These are phyloP conservation scores for Exophiala spinifera DNA, from an alignment of 2,329 filamentous ascomycete genomes.

Conservation along the genomic window DNA sequence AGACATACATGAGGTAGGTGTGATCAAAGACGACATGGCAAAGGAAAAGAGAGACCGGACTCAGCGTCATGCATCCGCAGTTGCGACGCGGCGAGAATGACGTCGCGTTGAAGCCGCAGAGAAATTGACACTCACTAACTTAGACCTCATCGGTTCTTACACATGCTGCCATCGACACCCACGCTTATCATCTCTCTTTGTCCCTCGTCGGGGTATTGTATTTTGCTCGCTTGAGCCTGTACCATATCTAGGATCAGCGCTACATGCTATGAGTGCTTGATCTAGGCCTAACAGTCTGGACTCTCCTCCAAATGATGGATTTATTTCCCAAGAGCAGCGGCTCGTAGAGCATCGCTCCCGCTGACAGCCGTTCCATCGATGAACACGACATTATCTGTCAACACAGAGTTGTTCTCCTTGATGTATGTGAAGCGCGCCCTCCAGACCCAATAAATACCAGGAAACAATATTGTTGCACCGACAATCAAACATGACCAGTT, in stretches of 20 bases:
- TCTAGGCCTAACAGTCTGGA: not conserved
- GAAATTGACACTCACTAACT: too few relatives aligned
- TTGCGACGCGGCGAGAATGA: not conserved
- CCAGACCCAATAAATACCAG: slow-evolving; percentile 25
- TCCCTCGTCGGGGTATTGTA: not conserved
- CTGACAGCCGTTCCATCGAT: slow-evolving; percentile 14
- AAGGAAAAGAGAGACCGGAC: too few relatives aligned
- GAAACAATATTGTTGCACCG: slow-evolving; percentile 21
- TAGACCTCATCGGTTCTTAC: not conserved
- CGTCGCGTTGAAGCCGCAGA: not conserved
- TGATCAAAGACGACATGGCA: too few relatives aligned
- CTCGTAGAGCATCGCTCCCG: slow-evolving; percentile 12
- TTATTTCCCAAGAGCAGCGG: slow-evolving; percentile 1
- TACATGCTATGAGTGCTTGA: not conserved
- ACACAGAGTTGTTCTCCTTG: slow-evolving; percentile 14
- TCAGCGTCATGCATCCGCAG: too few relatives aligned
- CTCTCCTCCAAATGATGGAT: not conserved
- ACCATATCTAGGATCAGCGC: not conserved
- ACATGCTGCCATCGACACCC: not conserved
- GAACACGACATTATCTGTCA: slow-evolving; percentile 19
- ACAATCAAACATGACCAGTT: slow-evolving; percentile 24
- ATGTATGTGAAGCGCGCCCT: slow-evolving; percentile 18
- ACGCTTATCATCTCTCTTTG: too few relatives aligned
- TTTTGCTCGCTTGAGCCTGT: too few relatives aligned
- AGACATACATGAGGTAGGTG: too few relatives aligned